Evolutionary conservation across 202 grass and related monocot genomes (phyloP).

Genomic region (Alloteropsis angusta): DNA sequence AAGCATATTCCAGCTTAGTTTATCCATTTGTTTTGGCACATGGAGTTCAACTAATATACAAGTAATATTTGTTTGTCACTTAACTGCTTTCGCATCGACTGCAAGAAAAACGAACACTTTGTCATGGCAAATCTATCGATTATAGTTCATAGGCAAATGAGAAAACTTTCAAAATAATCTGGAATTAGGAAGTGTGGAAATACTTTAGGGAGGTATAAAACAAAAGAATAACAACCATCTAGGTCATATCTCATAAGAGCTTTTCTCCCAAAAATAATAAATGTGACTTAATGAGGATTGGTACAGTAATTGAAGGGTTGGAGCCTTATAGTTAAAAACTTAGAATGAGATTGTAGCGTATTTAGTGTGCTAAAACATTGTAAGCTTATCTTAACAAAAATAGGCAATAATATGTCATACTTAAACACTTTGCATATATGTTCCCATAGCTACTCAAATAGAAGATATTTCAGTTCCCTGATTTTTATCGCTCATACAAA

Average conservation of each 20-base stretch:
- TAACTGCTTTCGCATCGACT: background rate
- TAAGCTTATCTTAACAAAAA: background rate
- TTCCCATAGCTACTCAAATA: background rate
- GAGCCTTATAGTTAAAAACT: background rate
- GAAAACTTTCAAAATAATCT: background rate
- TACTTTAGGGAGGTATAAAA: background rate
- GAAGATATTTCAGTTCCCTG: background rate
- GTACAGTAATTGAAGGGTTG: background rate
- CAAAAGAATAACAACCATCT: background rate
- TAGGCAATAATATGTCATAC: background rate
- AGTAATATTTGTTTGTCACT: background rate
- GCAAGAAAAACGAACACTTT: background rate
- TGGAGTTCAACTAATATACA: slow-evolving; percentile 3
- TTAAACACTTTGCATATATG: background rate
- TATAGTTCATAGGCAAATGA: background rate
- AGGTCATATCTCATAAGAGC: background rate
- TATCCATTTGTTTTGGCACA: slow-evolving; percentile 11
- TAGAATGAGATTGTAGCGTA: background rate
- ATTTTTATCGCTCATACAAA: background rate
- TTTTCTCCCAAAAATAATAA: background rate
- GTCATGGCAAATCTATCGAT: background rate
- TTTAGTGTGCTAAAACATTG: background rate
- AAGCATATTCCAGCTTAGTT: background rate
- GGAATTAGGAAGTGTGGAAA: background rate
- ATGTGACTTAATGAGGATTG: background rate